Percentiles rank a stretch among this genome's conserved stretches.
phyloP scores from a whole-genome alignment of 2,329 filamentous ascomycete genomes.

The Penicillium concentricum region DNA sequence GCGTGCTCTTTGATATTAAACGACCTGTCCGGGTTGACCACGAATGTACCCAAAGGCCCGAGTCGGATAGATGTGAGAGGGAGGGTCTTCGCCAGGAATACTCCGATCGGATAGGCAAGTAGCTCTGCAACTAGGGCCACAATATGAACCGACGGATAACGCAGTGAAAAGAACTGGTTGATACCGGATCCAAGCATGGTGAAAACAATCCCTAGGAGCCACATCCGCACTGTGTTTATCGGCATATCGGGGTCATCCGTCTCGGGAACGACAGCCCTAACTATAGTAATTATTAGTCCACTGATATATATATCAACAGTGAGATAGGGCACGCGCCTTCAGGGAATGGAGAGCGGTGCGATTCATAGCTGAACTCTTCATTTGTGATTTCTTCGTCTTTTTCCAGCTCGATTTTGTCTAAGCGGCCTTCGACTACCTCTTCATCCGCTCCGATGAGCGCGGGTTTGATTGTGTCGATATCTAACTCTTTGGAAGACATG shows the following conservation, averaged over 20 bases:
- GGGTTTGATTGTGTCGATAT: neutral
- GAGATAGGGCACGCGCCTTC: constrained; percentile 14
- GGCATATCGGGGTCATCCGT: constrained; percentile 30
- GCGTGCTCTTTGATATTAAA: constrained; percentile 52
- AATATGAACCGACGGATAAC: constrained; percentile 49
- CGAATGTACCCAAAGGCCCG: constrained; percentile 20
- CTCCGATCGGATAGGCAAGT: constrained; percentile 46
- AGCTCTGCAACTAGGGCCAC: constrained; percentile 49
- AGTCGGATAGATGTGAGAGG: constrained; percentile 34
- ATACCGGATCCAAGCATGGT: constrained; percentile 48
- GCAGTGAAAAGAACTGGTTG: constrained; percentile 50
- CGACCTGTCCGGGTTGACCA: constrained; percentile 43
- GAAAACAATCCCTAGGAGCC: constrained; percentile 45
- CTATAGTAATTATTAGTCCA: constrained; percentile 6
- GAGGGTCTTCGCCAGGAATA: constrained; percentile 40
- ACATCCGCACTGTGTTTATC: constrained; percentile 38
- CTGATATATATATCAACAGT: neutral
- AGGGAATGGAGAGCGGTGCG: constrained; percentile 27
- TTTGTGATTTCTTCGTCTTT: constrained; percentile 10
- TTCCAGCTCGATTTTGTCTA: neutral
- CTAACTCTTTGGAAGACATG: neutral
- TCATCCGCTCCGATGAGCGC: neutral
- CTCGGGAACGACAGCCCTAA: constrained; percentile 30
- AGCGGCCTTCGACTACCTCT: neutral
- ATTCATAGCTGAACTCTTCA: constrained; percentile 25